Conservation (phyloP, 208 protist species). For the Histomonas meleagridis region DNA sequence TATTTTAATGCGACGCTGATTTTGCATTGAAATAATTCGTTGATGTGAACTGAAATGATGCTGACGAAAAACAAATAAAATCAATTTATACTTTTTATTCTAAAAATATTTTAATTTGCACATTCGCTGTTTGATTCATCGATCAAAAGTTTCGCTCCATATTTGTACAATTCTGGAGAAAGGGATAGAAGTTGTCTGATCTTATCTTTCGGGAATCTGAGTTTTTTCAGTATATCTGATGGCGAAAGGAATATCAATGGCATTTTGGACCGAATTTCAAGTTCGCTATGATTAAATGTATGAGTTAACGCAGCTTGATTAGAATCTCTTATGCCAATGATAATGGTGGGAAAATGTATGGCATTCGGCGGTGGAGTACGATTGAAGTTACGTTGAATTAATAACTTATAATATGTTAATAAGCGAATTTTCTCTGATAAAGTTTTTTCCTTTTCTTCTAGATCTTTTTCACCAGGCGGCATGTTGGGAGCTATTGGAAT, state of each 20-base stretch:
- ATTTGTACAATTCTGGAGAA: no score
- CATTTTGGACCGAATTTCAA: neutral
- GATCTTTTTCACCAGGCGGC: neutral
- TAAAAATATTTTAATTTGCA: no score
- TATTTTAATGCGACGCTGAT: no score
- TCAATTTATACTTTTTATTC: no score
- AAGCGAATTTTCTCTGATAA: neutral
- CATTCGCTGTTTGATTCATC: no score
- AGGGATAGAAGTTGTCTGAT: no score
- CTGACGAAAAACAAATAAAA: no score
- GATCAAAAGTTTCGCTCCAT: no score
- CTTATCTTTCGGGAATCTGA: neutral
- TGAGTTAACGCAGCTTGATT: neutral
- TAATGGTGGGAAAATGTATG: neutral
- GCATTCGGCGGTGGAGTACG: neutral
- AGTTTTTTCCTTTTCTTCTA: neutral
- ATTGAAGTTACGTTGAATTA: neutral
- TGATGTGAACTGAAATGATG: no score
- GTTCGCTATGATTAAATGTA: neutral
- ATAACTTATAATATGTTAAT: neutral
- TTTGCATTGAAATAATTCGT: no score
- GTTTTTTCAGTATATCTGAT: neutral
- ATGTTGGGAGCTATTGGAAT: no score
- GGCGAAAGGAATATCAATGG: neutral
- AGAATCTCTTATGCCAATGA: neutral